Evolutionary conservation across 2,329 filamentous ascomycete genomes (phyloP).

Genomic region (Diaporthe ilicicola): DNA sequence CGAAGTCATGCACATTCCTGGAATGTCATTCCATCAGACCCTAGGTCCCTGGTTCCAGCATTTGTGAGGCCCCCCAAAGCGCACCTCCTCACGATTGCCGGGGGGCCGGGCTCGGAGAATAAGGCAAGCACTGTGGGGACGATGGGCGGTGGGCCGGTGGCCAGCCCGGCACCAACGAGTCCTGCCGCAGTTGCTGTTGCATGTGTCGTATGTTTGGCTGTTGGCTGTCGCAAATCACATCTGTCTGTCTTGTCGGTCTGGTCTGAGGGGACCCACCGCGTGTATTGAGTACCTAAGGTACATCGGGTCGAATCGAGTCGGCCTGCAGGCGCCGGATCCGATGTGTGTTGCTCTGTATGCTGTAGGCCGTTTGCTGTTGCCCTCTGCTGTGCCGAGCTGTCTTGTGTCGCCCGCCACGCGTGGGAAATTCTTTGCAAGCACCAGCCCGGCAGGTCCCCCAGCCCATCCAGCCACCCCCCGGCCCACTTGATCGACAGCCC

Average conservation of each 20-base stretch:
- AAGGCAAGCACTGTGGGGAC: neutral
- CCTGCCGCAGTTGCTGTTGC: conserved; percentile 11
- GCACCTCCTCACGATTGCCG: neutral
- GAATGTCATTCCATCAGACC: no score
- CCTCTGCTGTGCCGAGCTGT: neutral
- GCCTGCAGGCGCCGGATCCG: neutral
- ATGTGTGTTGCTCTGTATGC: neutral
- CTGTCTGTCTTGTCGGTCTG: neutral
- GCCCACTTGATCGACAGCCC: conserved; percentile 21
- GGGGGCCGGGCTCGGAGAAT: conserved; percentile 9
- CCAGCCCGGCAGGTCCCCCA: neutral
- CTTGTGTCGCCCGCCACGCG: neutral
- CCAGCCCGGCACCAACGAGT: neutral
- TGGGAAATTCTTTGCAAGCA: neutral
- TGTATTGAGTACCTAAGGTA: no score
- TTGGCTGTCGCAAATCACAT: neutral
- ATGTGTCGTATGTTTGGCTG: neutral
- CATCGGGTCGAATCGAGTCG: neutral
- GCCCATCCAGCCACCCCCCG: conserved; percentile 14
- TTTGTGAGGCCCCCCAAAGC: no score
- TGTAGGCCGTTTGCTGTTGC: no score
- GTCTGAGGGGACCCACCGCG: no score
- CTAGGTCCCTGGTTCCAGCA: no score
- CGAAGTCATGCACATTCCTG: no score
- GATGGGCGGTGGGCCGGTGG: neutral